Evolutionary conservation across 495 filamentous ascomycete species (phyloP), one percentile per base, ranked within the genome.

Genomic region (Evernia prunastri): DNA sequence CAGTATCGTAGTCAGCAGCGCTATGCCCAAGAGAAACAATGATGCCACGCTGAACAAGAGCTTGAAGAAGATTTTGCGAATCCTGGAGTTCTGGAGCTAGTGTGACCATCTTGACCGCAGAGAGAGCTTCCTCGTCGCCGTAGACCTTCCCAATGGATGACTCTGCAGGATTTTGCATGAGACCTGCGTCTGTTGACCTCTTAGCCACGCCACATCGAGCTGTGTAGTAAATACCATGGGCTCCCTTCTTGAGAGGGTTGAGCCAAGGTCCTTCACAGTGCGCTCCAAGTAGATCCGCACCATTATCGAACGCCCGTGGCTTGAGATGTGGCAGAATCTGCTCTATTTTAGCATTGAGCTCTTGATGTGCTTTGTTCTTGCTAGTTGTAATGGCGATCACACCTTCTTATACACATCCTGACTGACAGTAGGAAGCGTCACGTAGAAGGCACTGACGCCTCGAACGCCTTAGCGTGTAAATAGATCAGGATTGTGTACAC

Each of bases 211-310:
- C 23, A 5, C 18, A 60, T 49, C 18, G 58, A 25, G 1, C 20
- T 36, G 10, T 58, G 57, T 33, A 92, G 73, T 69, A 69, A 4
- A 75, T 69, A 58, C 90, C 89, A 73, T 95, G 61, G 91, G 84
- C 60, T 89, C 91, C 67, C 90, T 83, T 82, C 76, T 89, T 82
- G 62, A 78, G 71, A 60, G 86, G 81, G 71, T 72, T 87, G 60
- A 96, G 79, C 77, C 92, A 96, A 0, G 91, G 90, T 0, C 91
- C 91, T 79, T 96, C 90, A 69, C 85, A 84, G 70, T 96, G 91
- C 7, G 90, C 90, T 4, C 90, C 90, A 8, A 96, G 84, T 1
- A 88, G 90, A 72, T 92, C 89, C 39, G 89, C 82, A 63, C 91
- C 91, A 59, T 85, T 80, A 64, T 81, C 74, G 37, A 67, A 66